These are phyloP conservation scores for Panellus pusillus DNA, from an alignment of 768 basidiomycete species.

Conservation along the genomic window DNA sequence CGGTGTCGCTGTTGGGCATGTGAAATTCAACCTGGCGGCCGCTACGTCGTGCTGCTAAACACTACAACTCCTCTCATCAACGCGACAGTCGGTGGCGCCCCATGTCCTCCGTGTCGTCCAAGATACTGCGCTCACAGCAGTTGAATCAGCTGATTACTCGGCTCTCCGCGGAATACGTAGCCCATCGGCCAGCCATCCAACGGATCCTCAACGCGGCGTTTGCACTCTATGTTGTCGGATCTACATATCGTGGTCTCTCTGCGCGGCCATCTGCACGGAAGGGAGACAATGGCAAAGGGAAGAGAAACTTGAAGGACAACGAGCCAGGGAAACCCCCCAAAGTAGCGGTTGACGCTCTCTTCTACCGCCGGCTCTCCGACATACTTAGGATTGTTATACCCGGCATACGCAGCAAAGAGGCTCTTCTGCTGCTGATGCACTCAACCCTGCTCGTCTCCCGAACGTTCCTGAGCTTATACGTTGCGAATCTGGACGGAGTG, in stretches of 20 bases:
- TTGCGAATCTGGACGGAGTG: constrained; percentile 92
- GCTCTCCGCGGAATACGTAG: constrained; percentile 53
- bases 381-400: constrained; percentile 91
- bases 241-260: constrained; percentile 60
- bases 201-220: constrained; percentile 67
- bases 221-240: constrained; percentile 65
- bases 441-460: constrained; percentile 87
- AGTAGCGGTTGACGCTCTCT: constrained; percentile 86
- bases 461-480: constrained; percentile 91
- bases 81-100: no score
- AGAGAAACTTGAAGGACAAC: constrained; percentile 36
- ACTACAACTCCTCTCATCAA: no score
- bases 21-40: no score
- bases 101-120: background rate
- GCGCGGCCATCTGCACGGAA: constrained; percentile 38
- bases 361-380: constrained; percentile 75
- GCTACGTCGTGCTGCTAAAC: no score
- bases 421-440: constrained; percentile 83
- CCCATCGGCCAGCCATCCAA: constrained; percentile 72
- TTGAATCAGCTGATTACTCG: constrained; percentile 40
- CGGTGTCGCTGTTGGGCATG: no score
- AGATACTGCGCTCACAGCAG: constrained; percentile 26
- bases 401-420: constrained; percentile 81
- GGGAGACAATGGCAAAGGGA: constrained; percentile 40
- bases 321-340: constrained; percentile 47